Percentiles rank a stretch among this genome's conserved stretches.
Conservation (phyloP, 2,329 filamentous ascomycete species). For the Biscogniauxia mediterranea region DNA sequence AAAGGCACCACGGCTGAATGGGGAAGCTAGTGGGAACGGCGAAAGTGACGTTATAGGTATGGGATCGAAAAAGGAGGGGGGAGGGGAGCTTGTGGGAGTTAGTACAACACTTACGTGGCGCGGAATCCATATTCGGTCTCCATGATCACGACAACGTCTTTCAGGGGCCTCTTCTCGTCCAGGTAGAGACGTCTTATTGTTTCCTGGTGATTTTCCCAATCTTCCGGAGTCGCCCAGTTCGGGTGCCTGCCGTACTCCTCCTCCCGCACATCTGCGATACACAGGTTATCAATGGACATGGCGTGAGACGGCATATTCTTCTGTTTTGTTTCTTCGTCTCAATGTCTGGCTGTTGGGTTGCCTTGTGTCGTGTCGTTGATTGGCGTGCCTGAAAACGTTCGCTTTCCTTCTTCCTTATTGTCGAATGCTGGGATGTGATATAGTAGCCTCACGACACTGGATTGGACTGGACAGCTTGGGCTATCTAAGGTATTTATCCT, state of each 20-base stretch:
- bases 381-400: not conserved
- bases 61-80: constrained; percentile 1
- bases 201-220: constrained; percentile 23
- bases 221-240: constrained; percentile 23
- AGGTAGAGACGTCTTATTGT: constrained; percentile 24
- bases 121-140: constrained; percentile 23
- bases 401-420: not conserved
- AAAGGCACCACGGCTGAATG: not conserved
- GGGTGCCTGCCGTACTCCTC: constrained; percentile 14
- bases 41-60: no score
- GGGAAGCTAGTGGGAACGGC: not conserved
- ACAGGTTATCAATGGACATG: constrained; percentile 25
- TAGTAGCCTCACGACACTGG: not conserved
- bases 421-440: not conserved
- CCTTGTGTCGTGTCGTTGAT: constrained; percentile 6
- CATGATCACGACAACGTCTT: constrained; percentile 25
- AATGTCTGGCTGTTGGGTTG: not conserved
- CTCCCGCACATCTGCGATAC: constrained; percentile 18
- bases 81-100: constrained; percentile 2
- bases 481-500: not conserved
- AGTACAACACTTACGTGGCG: constrained; percentile 21
- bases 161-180: constrained; percentile 26
- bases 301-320: constrained; percentile 19
- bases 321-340: not conserved
- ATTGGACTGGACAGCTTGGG: not conserved